phyloP scores from a whole-genome alignment of 1,139 yeast species.

The Blastobotrys arbuscula region DNA sequence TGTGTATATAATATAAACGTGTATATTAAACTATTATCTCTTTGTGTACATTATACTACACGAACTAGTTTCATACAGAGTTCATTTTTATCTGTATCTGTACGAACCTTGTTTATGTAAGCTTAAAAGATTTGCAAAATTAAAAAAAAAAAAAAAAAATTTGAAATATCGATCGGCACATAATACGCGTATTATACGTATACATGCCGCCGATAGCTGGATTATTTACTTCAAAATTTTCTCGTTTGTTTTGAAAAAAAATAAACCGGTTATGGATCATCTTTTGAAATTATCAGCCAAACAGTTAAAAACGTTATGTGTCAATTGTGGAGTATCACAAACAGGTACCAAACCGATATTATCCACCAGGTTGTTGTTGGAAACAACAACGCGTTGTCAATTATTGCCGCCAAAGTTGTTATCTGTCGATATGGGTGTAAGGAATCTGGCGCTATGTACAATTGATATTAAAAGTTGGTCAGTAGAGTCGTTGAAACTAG shows the following conservation, averaged over 20 bases:
- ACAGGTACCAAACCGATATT: slow-evolving; percentile 24
- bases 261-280: neutral
- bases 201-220: no score
- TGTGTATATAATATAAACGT: neutral
- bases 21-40: no score
- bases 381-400: neutral
- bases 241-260: no score
- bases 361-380: slow-evolving; percentile 14
- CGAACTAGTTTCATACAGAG: no score
- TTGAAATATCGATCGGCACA: no score
- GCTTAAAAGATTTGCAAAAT: no score
- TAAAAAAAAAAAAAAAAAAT: no score
- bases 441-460: slow-evolving; percentile 40
- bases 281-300: neutral
- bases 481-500: neutral
- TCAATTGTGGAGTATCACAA: slow-evolving; percentile 24
- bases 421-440: slow-evolving; percentile 42
- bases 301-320: slow-evolving; percentile 13
- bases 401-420: slow-evolving; percentile 20
- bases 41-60: no score
- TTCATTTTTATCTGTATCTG: no score
- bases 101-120: no score
- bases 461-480: slow-evolving; percentile 11
- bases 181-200: no score
- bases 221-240: no score